Conservation (phyloP, 1,139 yeast genomes). For the Sugiyamaella novakii region DNA sequence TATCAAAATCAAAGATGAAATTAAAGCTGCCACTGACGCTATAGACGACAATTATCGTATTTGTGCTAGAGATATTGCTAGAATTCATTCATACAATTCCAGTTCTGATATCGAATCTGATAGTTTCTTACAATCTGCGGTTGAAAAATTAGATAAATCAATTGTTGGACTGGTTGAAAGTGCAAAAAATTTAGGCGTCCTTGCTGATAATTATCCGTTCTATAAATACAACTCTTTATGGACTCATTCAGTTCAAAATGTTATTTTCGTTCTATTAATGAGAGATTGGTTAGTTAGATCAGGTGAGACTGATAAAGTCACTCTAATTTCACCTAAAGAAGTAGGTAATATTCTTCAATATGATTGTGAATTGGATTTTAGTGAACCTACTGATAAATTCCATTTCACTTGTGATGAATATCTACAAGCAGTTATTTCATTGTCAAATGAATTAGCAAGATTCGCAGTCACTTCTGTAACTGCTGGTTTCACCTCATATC, state of each 20-base stretch:
- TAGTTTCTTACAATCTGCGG: background rate
- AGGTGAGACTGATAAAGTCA: background rate
- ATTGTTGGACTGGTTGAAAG: slow-evolving; percentile 6
- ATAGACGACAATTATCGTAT: slow-evolving; percentile 24
- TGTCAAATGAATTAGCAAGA: slow-evolving; percentile 38
- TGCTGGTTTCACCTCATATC: slow-evolving; percentile 26
- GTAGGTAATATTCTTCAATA: slow-evolving; percentile 4
- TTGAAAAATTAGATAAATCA: slow-evolving; percentile 3
- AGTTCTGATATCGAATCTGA: slow-evolving; percentile 7
- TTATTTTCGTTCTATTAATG: slow-evolving; percentile 26
- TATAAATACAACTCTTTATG: slow-evolving; percentile 35
- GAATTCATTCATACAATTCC: slow-evolving; percentile 24
- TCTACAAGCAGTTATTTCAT: slow-evolving; percentile 37
- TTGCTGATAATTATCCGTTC: slow-evolving; percentile 28
- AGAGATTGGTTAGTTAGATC: background rate
- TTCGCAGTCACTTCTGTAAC: slow-evolving; percentile 40
- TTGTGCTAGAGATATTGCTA: slow-evolving; percentile 22
- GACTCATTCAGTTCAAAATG: slow-evolving; percentile 33
- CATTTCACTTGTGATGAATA: slow-evolving; percentile 39
- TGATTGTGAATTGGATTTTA: slow-evolving; percentile 14
- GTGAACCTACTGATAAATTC: slow-evolving; percentile 25
- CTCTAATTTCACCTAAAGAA: slow-evolving; percentile 6
- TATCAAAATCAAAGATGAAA: slow-evolving; percentile 20
- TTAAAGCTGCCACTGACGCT: slow-evolving; percentile 18
- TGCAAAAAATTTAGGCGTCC: slow-evolving; percentile 12